phyloP scores from a whole-genome alignment of 2,329 filamentous ascomycete species.

The Trichoderma sp. region DNA sequence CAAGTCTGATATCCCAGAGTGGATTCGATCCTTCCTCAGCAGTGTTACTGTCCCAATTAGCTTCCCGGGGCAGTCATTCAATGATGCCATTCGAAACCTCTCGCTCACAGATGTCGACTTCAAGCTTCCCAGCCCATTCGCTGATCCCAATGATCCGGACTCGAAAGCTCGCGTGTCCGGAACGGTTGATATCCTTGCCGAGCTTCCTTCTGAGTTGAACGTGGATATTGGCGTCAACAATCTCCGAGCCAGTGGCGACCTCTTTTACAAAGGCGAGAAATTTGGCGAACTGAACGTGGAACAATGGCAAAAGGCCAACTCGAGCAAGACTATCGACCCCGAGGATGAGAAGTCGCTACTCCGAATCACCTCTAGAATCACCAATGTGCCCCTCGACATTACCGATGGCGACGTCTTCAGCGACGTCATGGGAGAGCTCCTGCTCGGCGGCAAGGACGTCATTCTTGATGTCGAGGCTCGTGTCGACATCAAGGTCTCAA shows the following conservation, averaged over 20 bases:
- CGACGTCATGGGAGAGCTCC: conserved; percentile 73
- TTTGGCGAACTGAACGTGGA: conserved; percentile 76
- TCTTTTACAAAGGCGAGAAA: conserved; percentile 74
- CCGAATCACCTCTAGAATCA: conserved; percentile 71
- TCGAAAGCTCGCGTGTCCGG: conserved; percentile 79
- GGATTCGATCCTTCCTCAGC: conserved; percentile 77
- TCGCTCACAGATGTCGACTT: conserved; percentile 84
- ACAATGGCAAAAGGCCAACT: conserved; percentile 83
- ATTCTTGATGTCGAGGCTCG: conserved; percentile 70
- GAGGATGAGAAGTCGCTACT: conserved; percentile 60
- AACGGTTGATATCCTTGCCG: conserved; percentile 74
- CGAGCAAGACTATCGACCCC: conserved; percentile 60
- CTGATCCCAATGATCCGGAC: conserved; percentile 70
- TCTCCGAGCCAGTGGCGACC: conserved; percentile 73
- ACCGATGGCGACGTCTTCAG: conserved; percentile 76
- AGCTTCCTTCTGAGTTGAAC: conserved; percentile 80
- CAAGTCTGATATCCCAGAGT: conserved; percentile 67
- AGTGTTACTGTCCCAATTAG: conserved; percentile 81
- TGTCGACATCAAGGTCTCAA: conserved; percentile 80
- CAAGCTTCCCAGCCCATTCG: conserved; percentile 74
- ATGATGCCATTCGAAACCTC: conserved; percentile 83
- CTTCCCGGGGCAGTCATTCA: conserved; percentile 77
- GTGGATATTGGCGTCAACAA: conserved; percentile 75
- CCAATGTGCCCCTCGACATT: conserved; percentile 77
- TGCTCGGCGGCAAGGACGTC: conserved; percentile 72